Evolutionary conservation across 805 yeast genomes (phyloP), one percentile per base, ranked within the genome.

Genomic region (Kodamaea leandrae): DNA sequence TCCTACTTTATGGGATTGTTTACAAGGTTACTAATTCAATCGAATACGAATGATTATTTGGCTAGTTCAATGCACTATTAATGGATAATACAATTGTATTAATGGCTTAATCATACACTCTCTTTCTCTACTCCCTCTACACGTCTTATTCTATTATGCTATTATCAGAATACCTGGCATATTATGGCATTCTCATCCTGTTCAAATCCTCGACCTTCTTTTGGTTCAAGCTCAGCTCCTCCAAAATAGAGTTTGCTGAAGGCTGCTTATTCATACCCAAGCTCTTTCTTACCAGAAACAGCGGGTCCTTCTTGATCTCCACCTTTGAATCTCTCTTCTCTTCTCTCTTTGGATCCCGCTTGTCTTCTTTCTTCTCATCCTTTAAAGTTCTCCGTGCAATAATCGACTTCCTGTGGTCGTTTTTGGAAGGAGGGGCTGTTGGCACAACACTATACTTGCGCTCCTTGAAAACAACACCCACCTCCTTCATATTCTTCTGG

Each of bases 401-500:
- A 21, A 6, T 15, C 23, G 35, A 14, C 39, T 14, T 30, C n/a
- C 21, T 17, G 37, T 32, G 12, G 39, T 47, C 13, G 42, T 33
- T 29, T 33, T 43, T 30, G 30, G 65, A 53, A 1, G 75, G 74
- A 1, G 89, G 89, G 0, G 87, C 87, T 0, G 89, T 84, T 16
- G 91, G 91, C 9, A 84, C 80, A 15, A 84, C 85, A 2, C 85
- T 78, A 53, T 80, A 84, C 50, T 82, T 78, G 41, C 90, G 64
- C 51, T 83, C 88, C 49, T 77, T 74, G 54, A 74, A 81, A 1
- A 80, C 74, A n/a, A 84, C 79, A 0, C 85, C 87, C 28, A 82
- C 81, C 55, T 83, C 86, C 51, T 76, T 76, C 24, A 83, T 79
- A 50, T 77, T 83, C 62, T 72, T 76, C 47, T 68, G 68, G 49